These are phyloP conservation scores for Trichoderma breve DNA, from an alignment of 2,329 filamentous ascomycete genomes.

Conservation along the genomic window DNA sequence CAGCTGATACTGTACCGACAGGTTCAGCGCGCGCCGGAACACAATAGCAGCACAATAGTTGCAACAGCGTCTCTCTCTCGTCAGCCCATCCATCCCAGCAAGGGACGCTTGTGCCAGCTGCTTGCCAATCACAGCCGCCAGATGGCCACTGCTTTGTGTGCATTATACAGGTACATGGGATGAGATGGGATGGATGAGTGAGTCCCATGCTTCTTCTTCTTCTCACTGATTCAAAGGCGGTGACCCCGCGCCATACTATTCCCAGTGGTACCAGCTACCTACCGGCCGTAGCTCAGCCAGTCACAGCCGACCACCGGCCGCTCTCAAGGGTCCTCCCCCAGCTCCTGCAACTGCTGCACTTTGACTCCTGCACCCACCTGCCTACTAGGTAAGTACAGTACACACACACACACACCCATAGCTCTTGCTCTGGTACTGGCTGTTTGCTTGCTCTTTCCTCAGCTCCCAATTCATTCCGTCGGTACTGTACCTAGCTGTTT, in stretches of 20 bases:
- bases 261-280: background rate
- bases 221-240: background rate
- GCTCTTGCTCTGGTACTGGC: background rate
- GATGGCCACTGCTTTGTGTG: background rate
- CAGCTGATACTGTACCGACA: background rate
- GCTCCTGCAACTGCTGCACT: background rate
- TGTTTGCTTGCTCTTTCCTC: background rate
- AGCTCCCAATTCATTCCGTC: background rate
- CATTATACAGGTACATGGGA: background rate
- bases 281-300: background rate
- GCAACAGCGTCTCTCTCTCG: background rate
- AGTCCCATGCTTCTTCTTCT: background rate
- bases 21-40: background rate
- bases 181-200: background rate
- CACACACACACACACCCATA: background rate
- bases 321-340: constrained; percentile 4
- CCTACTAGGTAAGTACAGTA: background rate
- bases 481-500: background rate
- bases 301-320: background rate
- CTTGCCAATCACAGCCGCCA: background rate
- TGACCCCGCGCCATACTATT: constrained; percentile 7
- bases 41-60: constrained; percentile 1
- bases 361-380: background rate
- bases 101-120: background rate
- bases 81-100: background rate